A percentile compares a stretch with the other conserved stretches of the same genome.
Evolutionary conservation across 2,329 filamentous ascomycete species (phyloP).

Genomic region (Sclerotinia spermophila): DNA sequence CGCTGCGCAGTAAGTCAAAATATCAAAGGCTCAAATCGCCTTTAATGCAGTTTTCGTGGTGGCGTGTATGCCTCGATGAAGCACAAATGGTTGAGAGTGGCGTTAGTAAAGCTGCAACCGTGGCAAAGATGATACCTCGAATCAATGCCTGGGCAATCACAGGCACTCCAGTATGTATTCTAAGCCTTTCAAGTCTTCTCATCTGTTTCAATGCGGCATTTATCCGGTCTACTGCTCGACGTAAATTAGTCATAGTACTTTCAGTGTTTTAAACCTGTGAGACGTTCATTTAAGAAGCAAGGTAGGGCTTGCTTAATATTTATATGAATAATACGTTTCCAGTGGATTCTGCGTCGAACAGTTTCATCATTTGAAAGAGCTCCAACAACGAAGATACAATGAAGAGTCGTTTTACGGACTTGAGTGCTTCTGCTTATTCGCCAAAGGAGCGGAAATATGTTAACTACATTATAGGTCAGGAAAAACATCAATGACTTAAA

Average conservation of each 20-base stretch:
- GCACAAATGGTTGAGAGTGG: constrained; percentile 93
- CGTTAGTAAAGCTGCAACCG: constrained; percentile 74
- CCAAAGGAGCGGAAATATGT: not conserved
- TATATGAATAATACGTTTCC: not conserved
- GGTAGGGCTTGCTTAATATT: not conserved
- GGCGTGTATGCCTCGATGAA: constrained; percentile 74
- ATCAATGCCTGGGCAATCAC: constrained; percentile 89
- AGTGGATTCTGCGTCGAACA: not conserved
- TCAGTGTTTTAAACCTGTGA: not conserved
- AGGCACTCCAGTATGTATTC: constrained; percentile 70
- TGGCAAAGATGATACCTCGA: constrained; percentile 76
- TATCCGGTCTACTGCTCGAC: not conserved
- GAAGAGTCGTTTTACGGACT: not conserved
- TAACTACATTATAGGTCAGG: constrained; percentile 36
- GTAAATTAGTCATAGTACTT: not conserved
- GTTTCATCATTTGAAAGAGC: too few species aligned
- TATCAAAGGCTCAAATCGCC: constrained; percentile 69
- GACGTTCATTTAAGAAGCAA: not conserved
- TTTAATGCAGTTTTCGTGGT: constrained; percentile 76
- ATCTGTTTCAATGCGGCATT: not conserved
- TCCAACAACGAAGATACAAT: not conserved
- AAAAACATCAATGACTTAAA: constrained; percentile 75
- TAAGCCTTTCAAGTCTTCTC: not conserved
- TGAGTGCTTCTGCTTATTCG: not conserved
- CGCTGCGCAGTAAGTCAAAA: constrained; percentile 58